These are phyloP conservation scores for Pseudocercospora eumusae DNA, from an alignment of 2,329 filamentous ascomycete genomes.

Conservation along the genomic window DNA sequence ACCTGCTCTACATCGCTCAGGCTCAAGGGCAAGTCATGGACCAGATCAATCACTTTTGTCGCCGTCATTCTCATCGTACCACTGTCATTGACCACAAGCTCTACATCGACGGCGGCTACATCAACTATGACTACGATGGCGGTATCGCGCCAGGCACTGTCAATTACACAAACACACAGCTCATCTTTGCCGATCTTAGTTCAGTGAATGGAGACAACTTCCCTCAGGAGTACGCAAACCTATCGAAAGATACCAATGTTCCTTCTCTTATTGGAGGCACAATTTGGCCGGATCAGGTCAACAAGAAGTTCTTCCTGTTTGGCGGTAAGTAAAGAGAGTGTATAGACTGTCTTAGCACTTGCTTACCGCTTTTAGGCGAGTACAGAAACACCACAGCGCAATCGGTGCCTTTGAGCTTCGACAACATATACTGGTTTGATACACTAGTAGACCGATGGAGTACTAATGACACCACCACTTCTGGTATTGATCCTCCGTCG, in stretches of 20 bases:
- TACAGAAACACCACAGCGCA: background rate
- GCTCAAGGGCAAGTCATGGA: conserved; percentile 42
- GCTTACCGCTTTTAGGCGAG: conserved; percentile 41
- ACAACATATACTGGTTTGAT: background rate
- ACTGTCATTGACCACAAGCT: conserved; percentile 60
- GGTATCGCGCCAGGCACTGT: conserved; percentile 50
- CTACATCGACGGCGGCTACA: conserved; percentile 63
- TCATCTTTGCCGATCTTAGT: conserved; percentile 60
- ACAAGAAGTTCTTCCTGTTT: conserved; percentile 64
- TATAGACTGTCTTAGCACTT: conserved; percentile 35
- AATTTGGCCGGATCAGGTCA: conserved; percentile 63
- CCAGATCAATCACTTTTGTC: conserved; percentile 55
- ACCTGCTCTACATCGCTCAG: background rate
- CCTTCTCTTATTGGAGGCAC: conserved; percentile 53
- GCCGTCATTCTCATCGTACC: conserved; percentile 59
- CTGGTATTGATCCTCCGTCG: background rate
- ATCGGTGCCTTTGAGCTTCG: background rate
- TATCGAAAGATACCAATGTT: conserved; percentile 61
- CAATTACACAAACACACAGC: conserved; percentile 59
- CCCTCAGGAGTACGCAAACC: conserved; percentile 58
- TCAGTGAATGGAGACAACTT: conserved; percentile 43
- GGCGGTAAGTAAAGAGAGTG: conserved; percentile 52
- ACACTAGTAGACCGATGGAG: background rate
- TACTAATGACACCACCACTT: background rate
- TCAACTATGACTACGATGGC: conserved; percentile 53